These are phyloP conservation scores for Colletotrichum eremochloae DNA, from an alignment of 2,329 filamentous ascomycete species.

Conservation along the genomic window DNA sequence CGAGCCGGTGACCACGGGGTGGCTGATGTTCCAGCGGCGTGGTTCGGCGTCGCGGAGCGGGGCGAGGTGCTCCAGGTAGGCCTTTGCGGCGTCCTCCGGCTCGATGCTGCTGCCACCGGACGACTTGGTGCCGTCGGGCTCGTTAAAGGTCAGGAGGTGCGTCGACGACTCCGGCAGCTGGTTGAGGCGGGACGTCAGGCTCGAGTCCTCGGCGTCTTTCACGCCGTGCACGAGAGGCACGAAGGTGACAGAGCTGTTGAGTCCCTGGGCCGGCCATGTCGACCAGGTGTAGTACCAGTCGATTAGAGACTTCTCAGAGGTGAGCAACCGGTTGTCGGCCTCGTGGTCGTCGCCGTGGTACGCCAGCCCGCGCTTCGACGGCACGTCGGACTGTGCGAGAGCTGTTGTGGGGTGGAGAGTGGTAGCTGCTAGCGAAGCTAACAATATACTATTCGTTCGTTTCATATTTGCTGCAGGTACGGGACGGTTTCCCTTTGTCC, in stretches of 20 bases:
- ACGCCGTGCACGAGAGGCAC: conserved; percentile 56
- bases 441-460: conserved; percentile 15
- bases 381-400: conserved; percentile 23
- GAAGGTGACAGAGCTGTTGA: conserved; percentile 50
- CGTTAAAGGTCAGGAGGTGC: conserved; percentile 57
- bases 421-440: conserved; percentile 17
- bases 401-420: background rate
- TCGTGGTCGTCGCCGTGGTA: conserved; percentile 38
- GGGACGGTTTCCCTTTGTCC: background rate
- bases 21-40: conserved; percentile 55
- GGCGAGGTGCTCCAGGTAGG: conserved; percentile 54
- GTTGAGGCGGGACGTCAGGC: conserved; percentile 47
- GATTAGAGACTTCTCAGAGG: conserved; percentile 54
- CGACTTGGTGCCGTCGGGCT: conserved; percentile 56
- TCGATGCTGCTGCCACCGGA: conserved; percentile 56
- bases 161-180: conserved; percentile 52
- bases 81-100: conserved; percentile 54
- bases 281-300: conserved; percentile 61
- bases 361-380: conserved; percentile 38
- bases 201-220: conserved; percentile 49
- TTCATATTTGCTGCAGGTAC: conserved; percentile 15
- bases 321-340: conserved; percentile 52
- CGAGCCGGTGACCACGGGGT: conserved; percentile 58
- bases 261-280: conserved; percentile 46
- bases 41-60: conserved; percentile 46